Percentiles rank a stretch among this genome's conserved stretches.
These are phyloP conservation scores for Amauroascus verrucosus DNA, from an alignment of 2,329 filamentous ascomycete genomes.

Conservation along the genomic window DNA sequence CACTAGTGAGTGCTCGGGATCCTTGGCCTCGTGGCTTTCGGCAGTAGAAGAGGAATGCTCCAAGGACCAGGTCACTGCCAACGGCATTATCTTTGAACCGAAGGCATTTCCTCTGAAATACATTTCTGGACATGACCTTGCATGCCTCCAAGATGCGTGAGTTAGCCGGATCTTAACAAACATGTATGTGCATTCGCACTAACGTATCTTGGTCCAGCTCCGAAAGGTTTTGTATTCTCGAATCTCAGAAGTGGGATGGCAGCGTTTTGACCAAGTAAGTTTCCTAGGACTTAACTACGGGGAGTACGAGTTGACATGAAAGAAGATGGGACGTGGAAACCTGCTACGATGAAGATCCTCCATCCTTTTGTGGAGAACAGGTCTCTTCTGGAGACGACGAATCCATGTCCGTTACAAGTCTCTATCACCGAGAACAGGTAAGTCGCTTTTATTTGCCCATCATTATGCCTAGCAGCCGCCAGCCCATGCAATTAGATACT, in stretches of 20 bases:
- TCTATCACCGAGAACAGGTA: constrained; percentile 16
- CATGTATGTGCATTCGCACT: background rate
- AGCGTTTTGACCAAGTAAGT: constrained; percentile 12
- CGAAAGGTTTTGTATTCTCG: constrained; percentile 17
- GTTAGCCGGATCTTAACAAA: background rate
- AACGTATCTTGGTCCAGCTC: constrained; percentile 10
- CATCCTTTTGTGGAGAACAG: constrained; percentile 9
- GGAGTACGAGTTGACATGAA: background rate
- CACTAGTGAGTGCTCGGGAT: constrained; percentile 13
- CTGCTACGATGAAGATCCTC: constrained; percentile 14
- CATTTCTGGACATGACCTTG: constrained; percentile 15
- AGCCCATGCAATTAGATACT: background rate
- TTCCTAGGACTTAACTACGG: background rate
- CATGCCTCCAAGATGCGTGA: constrained; percentile 16
- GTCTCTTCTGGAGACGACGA: constrained; percentile 1
- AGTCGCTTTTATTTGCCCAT: background rate
- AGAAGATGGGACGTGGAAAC: constrained; percentile 11
- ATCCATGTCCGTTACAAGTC: constrained; percentile 14
- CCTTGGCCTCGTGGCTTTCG: constrained; percentile 15
- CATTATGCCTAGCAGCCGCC: background rate
- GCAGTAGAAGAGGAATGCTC: constrained; percentile 14
- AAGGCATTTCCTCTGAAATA: constrained; percentile 16
- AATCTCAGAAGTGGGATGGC: constrained; percentile 18
- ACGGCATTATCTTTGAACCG: constrained; percentile 15
- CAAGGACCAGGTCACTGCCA: constrained; percentile 10